These are phyloP conservation scores for Entomortierella parvispora DNA, from an alignment of 192 early-diverging fungal species.

Conservation along the genomic window DNA sequence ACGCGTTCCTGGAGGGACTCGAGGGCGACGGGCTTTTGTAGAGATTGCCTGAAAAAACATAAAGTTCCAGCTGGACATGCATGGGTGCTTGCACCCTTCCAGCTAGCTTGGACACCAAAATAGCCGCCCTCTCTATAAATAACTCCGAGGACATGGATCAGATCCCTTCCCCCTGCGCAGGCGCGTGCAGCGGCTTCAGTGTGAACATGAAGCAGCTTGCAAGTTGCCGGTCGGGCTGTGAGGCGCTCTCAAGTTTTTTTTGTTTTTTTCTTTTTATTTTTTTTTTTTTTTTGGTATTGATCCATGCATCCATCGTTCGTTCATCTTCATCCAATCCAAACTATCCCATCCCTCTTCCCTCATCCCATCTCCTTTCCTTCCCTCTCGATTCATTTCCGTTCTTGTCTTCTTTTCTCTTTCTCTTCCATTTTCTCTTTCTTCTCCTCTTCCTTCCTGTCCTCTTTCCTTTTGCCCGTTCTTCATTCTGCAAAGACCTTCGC, in stretches of 20 bases:
- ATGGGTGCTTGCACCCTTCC: neutral
- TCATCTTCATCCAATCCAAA: neutral
- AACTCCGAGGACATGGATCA: no score
- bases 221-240: neutral
- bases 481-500: neutral
- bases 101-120: no score
- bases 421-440: neutral
- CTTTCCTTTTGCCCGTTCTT: neutral
- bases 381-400: no score
- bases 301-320: neutral
- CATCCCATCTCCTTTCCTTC: no score
- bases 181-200: neutral
- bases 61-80: neutral
- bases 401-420: neutral
- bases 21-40: slow-evolving; percentile 44
- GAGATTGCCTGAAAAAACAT: neutral
- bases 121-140: no score
- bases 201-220: no score
- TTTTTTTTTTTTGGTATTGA: neutral
- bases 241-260: neutral
- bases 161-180: no score
- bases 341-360: neutral
- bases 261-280: neutral
- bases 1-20: slow-evolving; percentile 38
- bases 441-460: neutral